These are phyloP conservation scores for Termitomyces sp. DNA, from an alignment of 768 basidiomycete genomes.

Conservation along the genomic window DNA sequence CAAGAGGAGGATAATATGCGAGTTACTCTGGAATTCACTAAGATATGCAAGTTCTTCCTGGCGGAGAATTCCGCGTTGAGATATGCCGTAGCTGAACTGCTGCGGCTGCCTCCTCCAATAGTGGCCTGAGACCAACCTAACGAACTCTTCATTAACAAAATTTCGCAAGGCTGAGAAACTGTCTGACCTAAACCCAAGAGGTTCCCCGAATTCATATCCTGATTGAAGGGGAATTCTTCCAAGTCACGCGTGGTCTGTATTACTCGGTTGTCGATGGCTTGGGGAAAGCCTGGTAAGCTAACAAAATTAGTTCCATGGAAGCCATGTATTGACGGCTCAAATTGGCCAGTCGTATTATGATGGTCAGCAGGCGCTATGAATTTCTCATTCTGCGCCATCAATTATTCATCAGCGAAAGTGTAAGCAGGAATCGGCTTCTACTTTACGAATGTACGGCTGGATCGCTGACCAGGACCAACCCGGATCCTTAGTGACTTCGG, in stretches of 20 bases:
- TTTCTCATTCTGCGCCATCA: conserved; percentile 24
- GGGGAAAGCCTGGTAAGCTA: conserved; percentile 24
- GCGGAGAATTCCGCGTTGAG: conserved; percentile 15
- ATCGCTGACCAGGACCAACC: conserved; percentile 29
- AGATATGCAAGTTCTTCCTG: conserved; percentile 26
- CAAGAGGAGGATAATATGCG: conserved; percentile 4
- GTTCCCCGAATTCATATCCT: conserved; percentile 22
- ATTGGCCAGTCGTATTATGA: conserved; percentile 27
- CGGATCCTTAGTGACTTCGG: too few species aligned
- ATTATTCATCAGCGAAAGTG: neutral
- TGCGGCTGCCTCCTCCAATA: conserved; percentile 20
- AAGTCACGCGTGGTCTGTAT: conserved; percentile 24
- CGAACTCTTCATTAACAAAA: too few species aligned
- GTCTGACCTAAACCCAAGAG: conserved; percentile 22
- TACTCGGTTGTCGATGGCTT: conserved; percentile 20
- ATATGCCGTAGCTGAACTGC: conserved; percentile 28
- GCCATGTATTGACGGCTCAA: conserved; percentile 26
- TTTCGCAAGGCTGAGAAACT: neutral
- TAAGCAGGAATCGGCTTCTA: neutral
- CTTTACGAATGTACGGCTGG: conserved; percentile 22
- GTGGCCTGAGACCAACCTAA: too few species aligned
- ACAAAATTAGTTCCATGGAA: conserved; percentile 23
- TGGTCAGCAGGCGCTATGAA: conserved; percentile 25
- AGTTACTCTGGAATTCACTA: conserved; percentile 22
- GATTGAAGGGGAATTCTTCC: conserved; percentile 20